These are phyloP conservation scores for Ballota nigra DNA, from an alignment of 257 asterid genomes.

Conservation along the genomic window DNA sequence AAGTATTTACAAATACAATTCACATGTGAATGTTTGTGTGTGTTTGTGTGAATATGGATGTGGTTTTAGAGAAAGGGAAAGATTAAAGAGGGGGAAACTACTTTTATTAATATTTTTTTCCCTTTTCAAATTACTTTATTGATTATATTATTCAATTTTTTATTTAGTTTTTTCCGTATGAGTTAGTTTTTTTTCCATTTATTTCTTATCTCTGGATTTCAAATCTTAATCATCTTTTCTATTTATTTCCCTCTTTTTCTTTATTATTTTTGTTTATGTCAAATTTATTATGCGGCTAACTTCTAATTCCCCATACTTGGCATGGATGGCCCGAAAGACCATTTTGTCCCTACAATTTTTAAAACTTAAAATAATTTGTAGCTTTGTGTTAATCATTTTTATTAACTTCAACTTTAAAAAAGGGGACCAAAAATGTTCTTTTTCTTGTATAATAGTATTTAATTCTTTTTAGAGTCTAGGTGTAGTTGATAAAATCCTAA, in stretches of 20 bases:
- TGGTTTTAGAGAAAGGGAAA: conserved; percentile 39
- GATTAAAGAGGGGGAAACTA: conserved; percentile 25
- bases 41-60: conserved; percentile 28
- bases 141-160: background rate
- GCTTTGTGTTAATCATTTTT: too few relatives aligned
- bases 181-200: background rate
- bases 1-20: conserved; percentile 21
- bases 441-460: too few relatives aligned
- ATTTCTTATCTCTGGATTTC: background rate
- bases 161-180: background rate
- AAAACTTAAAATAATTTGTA: background rate
- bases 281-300: conserved; percentile 35
- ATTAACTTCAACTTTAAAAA: too few relatives aligned
- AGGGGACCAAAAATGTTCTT: too few relatives aligned
- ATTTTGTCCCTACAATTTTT: conserved; percentile 11
- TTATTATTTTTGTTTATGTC: conserved; percentile 11
- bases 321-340: conserved; percentile 24
- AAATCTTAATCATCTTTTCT: background rate
- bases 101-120: conserved; percentile 19
- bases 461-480: too few relatives aligned
- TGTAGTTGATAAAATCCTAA: too few relatives aligned
- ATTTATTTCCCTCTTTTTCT: background rate
- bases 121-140: conserved; percentile 25
- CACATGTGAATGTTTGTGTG: conserved; percentile 1
- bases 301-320: conserved; percentile 1